Evolutionary conservation across 768 basidiomycete genomes (phyloP).

Genomic region (Auricularia sp.): DNA sequence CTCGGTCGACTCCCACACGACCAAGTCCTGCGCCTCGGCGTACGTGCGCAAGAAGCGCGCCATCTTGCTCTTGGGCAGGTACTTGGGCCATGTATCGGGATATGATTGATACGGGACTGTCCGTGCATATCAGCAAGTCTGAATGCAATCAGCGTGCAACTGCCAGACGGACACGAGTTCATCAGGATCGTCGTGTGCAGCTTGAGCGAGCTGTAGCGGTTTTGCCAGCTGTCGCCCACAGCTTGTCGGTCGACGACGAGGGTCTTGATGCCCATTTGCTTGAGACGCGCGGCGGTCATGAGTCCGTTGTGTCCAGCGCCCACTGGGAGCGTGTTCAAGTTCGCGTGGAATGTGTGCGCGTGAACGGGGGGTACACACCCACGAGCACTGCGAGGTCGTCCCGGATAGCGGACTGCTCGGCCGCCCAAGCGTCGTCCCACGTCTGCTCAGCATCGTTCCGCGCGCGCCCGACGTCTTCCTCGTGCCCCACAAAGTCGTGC

Average conservation of each 20-base stretch:
- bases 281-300: slow-evolving; percentile 31
- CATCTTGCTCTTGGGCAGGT: slow-evolving; percentile 31
- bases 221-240: slow-evolving; percentile 34
- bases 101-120: slow-evolving; percentile 31
- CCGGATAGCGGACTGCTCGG: slow-evolving; percentile 12
- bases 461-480: slow-evolving; percentile 5
- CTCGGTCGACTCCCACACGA: slow-evolving; percentile 31
- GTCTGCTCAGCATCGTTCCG: neutral
- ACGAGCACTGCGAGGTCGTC: slow-evolving; percentile 29
- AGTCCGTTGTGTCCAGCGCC: slow-evolving; percentile 36
- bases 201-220: slow-evolving; percentile 31
- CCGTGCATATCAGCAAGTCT: neutral
- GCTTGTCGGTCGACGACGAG: slow-evolving; percentile 29
- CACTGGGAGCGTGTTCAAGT: slow-evolving; percentile 15
- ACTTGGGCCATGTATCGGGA: slow-evolving; percentile 32
- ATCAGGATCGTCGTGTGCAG: slow-evolving; percentile 21
- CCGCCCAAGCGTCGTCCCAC: neutral
- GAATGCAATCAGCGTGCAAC: neutral
- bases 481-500: slow-evolving; percentile 26
- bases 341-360: neutral
- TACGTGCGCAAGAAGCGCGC: slow-evolving; percentile 39
- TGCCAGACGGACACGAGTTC: neutral
- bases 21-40: slow-evolving; percentile 28
- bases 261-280: slow-evolving; percentile 28
- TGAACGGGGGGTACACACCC: slow-evolving; percentile 15